Percentiles rank a stretch among this genome's conserved stretches.
Evolutionary conservation across 345 rosid genomes (phyloP).

Genomic region (Eucalyptus virginea): DNA sequence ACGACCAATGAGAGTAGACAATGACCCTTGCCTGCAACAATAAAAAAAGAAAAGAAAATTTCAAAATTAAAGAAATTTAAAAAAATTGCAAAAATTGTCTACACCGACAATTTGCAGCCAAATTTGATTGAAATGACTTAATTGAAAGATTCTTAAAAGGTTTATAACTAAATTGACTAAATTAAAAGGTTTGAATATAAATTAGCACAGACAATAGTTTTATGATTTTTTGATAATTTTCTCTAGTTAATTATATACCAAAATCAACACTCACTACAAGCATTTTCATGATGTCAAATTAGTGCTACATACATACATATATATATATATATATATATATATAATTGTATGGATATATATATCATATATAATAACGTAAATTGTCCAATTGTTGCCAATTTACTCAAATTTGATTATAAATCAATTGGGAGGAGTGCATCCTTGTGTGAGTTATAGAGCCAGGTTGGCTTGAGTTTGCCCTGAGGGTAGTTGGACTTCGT

Average conservation of each 20-base stretch:
- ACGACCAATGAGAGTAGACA: fast-evolving
- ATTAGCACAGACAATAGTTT: not conserved
- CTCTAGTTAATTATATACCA: fast-evolving
- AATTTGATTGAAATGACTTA: not conserved
- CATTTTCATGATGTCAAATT: not conserved
- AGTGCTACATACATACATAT: too few species aligned
- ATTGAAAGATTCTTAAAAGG: not conserved
- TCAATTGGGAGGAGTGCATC: not conserved
- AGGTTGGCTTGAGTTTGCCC: not conserved
- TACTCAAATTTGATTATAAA: not conserved
- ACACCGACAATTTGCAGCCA: fast-evolving
- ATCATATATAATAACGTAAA: too few species aligned
- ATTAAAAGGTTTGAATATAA: too few species aligned
- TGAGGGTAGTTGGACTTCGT: not conserved
- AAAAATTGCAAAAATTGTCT: not conserved
- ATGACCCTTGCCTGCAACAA: not conserved
- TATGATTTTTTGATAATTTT: not conserved
- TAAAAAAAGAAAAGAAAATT: not conserved
- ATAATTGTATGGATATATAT: not conserved
- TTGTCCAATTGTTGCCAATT: not conserved
- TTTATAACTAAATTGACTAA: not conserved
- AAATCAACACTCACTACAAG: not conserved
- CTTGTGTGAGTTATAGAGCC: not conserved
- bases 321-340: too few species aligned
- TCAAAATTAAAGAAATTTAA: fast-evolving